Conservation (phyloP, 805 yeast genomes). For the Starmerella floricola region DNA sequence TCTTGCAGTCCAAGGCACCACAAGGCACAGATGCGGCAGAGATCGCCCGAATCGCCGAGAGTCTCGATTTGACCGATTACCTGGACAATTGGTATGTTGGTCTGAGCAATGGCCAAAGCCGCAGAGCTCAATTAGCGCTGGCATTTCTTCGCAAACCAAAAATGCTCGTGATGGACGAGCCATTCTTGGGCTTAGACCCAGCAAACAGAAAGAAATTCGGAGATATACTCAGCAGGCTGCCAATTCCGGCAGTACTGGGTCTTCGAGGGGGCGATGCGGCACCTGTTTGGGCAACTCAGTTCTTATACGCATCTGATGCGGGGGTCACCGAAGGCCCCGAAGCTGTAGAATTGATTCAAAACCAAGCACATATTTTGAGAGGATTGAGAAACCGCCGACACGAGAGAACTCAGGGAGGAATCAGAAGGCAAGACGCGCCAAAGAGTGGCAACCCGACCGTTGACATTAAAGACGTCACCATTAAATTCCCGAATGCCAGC, state of each 20-base stretch:
- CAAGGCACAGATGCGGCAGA: slow-evolving; percentile 33
- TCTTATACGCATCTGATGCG: slow-evolving; percentile 35
- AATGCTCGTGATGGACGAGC: slow-evolving; percentile 72
- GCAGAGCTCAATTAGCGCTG: slow-evolving; percentile 78
- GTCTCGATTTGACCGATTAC: slow-evolving; percentile 45
- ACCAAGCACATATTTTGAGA: too few relatives aligned
- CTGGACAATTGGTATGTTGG: slow-evolving; percentile 71
- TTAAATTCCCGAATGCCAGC: slow-evolving; percentile 45
- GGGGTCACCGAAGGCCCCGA: slow-evolving; percentile 30
- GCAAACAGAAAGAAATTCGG: slow-evolving; percentile 51
- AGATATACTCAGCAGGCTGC: slow-evolving; percentile 35
- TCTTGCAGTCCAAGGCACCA: slow-evolving; percentile 36
- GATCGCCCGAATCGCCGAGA: slow-evolving; percentile 35
- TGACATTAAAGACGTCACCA: slow-evolving; percentile 50
- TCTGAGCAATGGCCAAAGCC: slow-evolving; percentile 83
- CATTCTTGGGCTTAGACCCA: slow-evolving; percentile 84
- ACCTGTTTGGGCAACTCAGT: slow-evolving; percentile 69
- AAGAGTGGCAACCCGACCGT: slow-evolving; percentile 27
- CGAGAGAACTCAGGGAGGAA: too few relatives aligned
- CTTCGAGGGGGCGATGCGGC: slow-evolving; percentile 60
- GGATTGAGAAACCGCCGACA: too few relatives aligned
- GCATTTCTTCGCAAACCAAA: slow-evolving; percentile 55
- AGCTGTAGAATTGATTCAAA: too few relatives aligned
- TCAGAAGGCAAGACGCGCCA: not conserved
- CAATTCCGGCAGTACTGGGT: slow-evolving; percentile 52